Conservation (phyloP, 306 rosid genomes). For the Geum urbanum region DNA sequence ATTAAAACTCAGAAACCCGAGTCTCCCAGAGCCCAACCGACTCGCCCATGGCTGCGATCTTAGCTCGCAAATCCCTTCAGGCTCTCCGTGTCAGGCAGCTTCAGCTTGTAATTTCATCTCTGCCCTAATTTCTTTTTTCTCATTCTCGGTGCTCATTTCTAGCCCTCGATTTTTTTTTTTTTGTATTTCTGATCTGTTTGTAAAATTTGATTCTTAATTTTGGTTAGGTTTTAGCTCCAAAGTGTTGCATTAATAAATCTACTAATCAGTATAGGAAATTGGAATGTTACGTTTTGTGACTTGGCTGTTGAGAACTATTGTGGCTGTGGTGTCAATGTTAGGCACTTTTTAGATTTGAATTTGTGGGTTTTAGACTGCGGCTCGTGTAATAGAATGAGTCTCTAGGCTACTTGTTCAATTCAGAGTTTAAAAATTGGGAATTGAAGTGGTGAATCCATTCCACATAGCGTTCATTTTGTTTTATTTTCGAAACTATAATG, state of each 20-base stretch:
- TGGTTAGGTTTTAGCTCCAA: too few species aligned
- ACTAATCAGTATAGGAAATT: neutral
- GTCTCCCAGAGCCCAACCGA: too few species aligned
- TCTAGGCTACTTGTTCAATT: neutral
- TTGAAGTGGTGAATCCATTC: too few species aligned
- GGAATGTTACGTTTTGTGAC: neutral
- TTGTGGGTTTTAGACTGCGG: neutral
- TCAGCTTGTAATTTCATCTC: slow-evolving; percentile 51
- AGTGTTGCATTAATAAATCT: too few species aligned
- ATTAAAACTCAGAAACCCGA: slow-evolving; percentile 2
- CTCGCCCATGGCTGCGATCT: slow-evolving; percentile 65
- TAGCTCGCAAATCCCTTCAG: slow-evolving; percentile 88
- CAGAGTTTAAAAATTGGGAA: too few species aligned
- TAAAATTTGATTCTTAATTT: too few species aligned
- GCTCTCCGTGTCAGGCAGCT: slow-evolving; percentile 77
- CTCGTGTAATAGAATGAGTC: neutral
- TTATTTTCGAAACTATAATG: neutral
- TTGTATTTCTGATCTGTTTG: neutral
- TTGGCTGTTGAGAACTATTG: too few species aligned
- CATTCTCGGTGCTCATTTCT: neutral
- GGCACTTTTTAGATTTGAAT: neutral
- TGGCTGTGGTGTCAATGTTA: too few species aligned
- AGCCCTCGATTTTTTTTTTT: neutral
- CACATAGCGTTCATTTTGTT: too few species aligned
- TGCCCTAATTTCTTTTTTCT: slow-evolving; percentile 19